phyloP scores from a whole-genome alignment of 257 asterid species.

The Anisodus tanguticus region DNA sequence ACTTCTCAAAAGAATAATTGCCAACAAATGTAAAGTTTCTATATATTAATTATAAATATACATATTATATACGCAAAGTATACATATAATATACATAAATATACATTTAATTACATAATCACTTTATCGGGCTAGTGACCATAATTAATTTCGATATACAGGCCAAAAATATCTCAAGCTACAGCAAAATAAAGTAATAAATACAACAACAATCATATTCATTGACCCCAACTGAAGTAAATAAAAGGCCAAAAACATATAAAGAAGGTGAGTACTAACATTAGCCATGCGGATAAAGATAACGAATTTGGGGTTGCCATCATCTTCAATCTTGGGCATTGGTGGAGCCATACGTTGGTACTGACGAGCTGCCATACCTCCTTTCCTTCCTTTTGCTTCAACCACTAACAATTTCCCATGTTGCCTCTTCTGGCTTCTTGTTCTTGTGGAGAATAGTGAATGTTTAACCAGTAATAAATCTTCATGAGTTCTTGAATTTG shows the following conservation, averaged over 20 bases:
- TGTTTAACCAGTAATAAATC: conserved; percentile 51
- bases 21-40: no score
- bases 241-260: conserved; percentile 2
- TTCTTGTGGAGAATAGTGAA: conserved; percentile 49
- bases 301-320: conserved; percentile 94
- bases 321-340: conserved; percentile 92
- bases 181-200: background rate
- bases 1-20: no score
- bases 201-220: background rate
- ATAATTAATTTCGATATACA: no score
- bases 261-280: conserved; percentile 40
- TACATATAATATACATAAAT: no score
- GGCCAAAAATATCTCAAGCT: background rate
- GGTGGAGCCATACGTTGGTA: conserved; percentile 69
- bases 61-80: no score
- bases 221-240: background rate
- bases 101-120: no score
- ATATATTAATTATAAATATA: no score
- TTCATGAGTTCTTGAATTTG: conserved; percentile 47
- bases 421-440: conserved; percentile 32
- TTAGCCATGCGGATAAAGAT: conserved; percentile 92
- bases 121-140: no score
- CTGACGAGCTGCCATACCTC: conserved; percentile 81
- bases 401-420: conserved; percentile 46
- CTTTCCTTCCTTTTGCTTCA: conserved; percentile 90